Evolutionary conservation across 2,329 filamentous ascomycete genomes (phyloP).

Genomic region (Penicillium rolfsii): DNA sequence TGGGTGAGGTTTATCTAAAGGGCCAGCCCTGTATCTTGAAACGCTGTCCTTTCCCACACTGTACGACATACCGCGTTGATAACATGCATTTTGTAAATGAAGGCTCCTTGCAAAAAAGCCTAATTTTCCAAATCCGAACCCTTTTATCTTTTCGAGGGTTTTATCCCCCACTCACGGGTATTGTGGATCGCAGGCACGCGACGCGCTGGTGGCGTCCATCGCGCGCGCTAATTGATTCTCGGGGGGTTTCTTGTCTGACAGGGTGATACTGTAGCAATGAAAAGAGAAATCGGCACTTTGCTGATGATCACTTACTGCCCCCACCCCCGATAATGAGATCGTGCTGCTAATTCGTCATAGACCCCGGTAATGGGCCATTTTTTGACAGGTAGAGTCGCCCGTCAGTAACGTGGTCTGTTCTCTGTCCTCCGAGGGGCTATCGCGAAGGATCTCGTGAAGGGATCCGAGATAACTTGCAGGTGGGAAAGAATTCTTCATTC

Average conservation of each 20-base stretch:
- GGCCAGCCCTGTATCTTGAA: background rate
- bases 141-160: background rate
- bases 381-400: background rate
- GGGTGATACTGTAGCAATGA: slow-evolving; percentile 15
- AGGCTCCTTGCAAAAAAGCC: background rate
- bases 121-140: background rate
- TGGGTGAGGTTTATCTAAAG: background rate
- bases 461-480: background rate
- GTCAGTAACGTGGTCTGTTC: no score
- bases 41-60: background rate
- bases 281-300: background rate
- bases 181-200: slow-evolving; percentile 3
- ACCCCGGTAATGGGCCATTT: background rate
- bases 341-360: background rate
- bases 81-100: background rate
- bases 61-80: background rate
- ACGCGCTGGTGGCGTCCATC: slow-evolving; percentile 10
- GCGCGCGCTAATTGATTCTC: slow-evolving; percentile 6
- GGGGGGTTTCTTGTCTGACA: slow-evolving; percentile 13
- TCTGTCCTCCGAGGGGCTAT: background rate
- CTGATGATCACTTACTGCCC: background rate
- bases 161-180: background rate
- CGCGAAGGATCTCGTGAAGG: background rate
- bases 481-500: background rate
- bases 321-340: background rate